Percentiles rank a stretch among this genome's conserved stretches.
phyloP scores from a whole-genome alignment of 768 basidiomycete species.

The Mrakia gelida region DNA sequence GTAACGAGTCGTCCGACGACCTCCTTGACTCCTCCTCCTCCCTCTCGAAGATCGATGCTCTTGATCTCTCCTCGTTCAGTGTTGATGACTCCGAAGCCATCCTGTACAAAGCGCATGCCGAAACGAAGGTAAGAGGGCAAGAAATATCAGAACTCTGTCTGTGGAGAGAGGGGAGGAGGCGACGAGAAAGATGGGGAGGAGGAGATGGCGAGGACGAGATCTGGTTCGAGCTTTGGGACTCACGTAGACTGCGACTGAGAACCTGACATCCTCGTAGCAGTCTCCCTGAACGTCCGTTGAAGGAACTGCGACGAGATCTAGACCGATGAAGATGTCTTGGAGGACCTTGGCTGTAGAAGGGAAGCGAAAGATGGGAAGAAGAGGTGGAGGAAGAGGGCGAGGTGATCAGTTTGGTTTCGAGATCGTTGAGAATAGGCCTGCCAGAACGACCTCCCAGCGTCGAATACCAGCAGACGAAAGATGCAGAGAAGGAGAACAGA shows the following conservation, averaged over 20 bases:
- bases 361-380: not conserved
- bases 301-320: not conserved
- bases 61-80: slow-evolving; percentile 15
- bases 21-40: not conserved
- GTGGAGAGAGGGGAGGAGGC: not conserved
- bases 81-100: slow-evolving; percentile 13
- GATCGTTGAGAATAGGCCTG: too few species aligned
- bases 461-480: not conserved
- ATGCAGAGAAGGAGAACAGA: not conserved
- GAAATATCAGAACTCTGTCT: not conserved
- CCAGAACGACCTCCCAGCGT: too few species aligned
- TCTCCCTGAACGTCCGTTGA: not conserved
- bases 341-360: not conserved
- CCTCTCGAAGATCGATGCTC: slow-evolving; percentile 8
- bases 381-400: not conserved
- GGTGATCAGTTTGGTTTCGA: not conserved
- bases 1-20: not conserved
- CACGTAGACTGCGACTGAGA: slow-evolving; percentile 1
- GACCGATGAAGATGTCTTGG: slow-evolving; percentile 16
- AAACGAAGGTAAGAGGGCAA: too few species aligned
- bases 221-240: not conserved
- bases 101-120: not conserved
- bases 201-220: not conserved
- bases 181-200: not conserved
- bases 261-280: not conserved